Percentiles rank a stretch among this genome's conserved stretches.
These are phyloP conservation scores for Talaromyces adpressus DNA, from an alignment of 495 filamentous ascomycete species.

Conservation along the genomic window DNA sequence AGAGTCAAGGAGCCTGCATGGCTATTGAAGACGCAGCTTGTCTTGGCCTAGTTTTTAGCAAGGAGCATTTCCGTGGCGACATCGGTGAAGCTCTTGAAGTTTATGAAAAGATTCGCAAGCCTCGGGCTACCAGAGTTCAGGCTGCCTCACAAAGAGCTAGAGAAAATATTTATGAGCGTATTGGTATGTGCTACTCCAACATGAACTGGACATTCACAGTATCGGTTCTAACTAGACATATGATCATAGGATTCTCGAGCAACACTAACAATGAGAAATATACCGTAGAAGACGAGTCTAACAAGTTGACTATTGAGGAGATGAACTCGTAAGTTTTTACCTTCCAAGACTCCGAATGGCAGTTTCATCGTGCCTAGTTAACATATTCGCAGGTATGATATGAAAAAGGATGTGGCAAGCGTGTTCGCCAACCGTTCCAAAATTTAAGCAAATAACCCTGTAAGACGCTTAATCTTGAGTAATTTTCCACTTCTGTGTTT, in stretches of 20 bases:
- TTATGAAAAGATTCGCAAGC: conserved; percentile 39
- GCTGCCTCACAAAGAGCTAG: conserved; percentile 37
- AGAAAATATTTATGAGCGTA: conserved; percentile 44
- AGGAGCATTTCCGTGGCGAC: conserved; percentile 33
- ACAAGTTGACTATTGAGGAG: conserved; percentile 45
- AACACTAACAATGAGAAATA: conserved; percentile 37
- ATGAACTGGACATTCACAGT: neutral
- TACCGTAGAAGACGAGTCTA: conserved; percentile 38
- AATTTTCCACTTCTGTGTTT: neutral
- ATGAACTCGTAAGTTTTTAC: conserved; percentile 39
- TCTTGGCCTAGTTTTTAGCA: conserved; percentile 38
- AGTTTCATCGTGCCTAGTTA: neutral
- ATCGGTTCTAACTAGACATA: conserved; percentile 6
- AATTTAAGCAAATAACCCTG: neutral
- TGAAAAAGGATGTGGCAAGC: conserved; percentile 40
- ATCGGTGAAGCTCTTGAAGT: conserved; percentile 27
- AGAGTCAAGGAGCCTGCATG: conserved; percentile 45
- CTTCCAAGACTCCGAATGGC: neutral
- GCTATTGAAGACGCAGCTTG: conserved; percentile 45
- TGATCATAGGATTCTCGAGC: conserved; percentile 32
- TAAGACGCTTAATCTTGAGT: neutral
- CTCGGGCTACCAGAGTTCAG: conserved; percentile 37
- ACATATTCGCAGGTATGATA: conserved; percentile 31
- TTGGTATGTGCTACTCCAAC: conserved; percentile 18
- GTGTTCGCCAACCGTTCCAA: neutral